phyloP scores from a whole-genome alignment of 2,329 filamentous ascomycete species.

The Exserohilum rostratum region DNA sequence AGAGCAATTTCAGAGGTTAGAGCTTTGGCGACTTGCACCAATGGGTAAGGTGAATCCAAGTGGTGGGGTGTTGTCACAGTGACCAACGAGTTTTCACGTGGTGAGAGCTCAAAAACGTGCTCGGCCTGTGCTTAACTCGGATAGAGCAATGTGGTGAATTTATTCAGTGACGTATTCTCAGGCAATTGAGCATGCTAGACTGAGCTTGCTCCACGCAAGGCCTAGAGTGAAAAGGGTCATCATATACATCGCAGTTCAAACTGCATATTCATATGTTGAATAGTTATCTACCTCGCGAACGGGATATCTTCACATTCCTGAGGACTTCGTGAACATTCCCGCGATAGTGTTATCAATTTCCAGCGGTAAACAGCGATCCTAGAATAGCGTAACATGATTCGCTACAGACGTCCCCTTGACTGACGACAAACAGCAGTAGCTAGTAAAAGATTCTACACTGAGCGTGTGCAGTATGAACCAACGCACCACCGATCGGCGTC shows the following conservation, averaged over 20 bases:
- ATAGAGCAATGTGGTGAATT: too few relatives aligned
- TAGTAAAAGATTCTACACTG: too few relatives aligned
- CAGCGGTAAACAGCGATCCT: background rate
- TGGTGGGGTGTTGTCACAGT: background rate
- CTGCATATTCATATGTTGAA: background rate
- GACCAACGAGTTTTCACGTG: background rate
- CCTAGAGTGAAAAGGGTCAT: background rate
- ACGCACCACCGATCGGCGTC: background rate
- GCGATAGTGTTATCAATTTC: background rate
- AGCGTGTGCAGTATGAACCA: too few relatives aligned
- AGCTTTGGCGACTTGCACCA: background rate
- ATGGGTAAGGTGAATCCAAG: background rate
- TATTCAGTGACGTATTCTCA: rapidly evolving
- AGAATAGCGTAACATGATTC: background rate
- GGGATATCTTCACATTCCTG: background rate
- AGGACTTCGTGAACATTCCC: background rate
- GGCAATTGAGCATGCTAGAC: background rate
- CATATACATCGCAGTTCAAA: background rate
- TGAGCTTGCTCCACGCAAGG: background rate
- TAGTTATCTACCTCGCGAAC: background rate
- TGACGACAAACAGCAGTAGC: too few relatives aligned
- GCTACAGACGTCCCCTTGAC: background rate
- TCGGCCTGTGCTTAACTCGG: too few relatives aligned
- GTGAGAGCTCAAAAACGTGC: background rate
- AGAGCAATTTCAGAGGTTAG: background rate